Evolutionary conservation across 2,329 filamentous ascomycete species (phyloP).

Genomic region (Sclerotinia nivalis): DNA sequence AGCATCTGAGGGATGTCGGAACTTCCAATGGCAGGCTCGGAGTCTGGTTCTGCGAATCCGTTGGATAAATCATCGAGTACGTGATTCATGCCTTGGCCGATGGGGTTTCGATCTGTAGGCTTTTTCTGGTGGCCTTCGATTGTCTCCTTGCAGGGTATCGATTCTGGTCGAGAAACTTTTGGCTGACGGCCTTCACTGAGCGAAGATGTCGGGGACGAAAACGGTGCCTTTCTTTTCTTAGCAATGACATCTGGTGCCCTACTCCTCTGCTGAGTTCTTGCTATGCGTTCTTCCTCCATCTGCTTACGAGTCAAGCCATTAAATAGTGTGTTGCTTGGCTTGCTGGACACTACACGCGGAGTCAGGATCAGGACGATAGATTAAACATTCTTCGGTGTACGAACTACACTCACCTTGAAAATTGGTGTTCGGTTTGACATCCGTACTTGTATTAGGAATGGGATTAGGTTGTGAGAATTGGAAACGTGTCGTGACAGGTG

Average conservation of each 20-base stretch:
- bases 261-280: constrained; percentile 49
- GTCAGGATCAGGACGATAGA: neutral
- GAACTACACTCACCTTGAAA: neutral
- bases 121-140: neutral
- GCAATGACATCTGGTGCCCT: constrained; percentile 49
- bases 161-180: constrained; percentile 6
- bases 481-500: constrained; percentile 28
- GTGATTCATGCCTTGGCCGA: neutral
- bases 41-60: neutral
- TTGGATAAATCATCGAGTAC: neutral
- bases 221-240: constrained; percentile 42
- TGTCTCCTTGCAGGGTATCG: neutral
- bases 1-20: neutral
- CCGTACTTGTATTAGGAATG: neutral
- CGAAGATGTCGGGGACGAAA: constrained; percentile 26
- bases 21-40: neutral
- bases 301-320: constrained; percentile 62
- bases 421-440: neutral
- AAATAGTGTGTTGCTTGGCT: neutral
- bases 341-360: neutral
- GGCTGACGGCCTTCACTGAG: constrained; percentile 24
- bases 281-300: constrained; percentile 84
- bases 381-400: too few species aligned
- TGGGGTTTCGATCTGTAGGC: neutral
- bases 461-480: neutral